phyloP scores from a whole-genome alignment of 2,329 filamentous ascomycete species.

The Ramularia collo-cygni region DNA sequence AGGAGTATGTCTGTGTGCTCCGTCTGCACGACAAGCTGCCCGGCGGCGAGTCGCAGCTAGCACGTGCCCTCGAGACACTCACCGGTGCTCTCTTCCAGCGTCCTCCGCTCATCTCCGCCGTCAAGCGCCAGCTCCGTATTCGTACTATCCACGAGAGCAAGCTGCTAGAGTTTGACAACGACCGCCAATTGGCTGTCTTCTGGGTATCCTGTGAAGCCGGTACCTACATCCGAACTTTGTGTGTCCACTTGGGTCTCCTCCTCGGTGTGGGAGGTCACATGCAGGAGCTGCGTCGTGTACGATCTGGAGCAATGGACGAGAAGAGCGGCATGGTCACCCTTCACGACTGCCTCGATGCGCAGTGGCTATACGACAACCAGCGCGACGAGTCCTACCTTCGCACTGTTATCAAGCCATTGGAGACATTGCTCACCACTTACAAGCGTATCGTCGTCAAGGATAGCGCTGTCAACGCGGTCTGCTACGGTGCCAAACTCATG shows the following conservation, averaged over 20 bases:
- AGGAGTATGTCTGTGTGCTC: constrained; percentile 96
- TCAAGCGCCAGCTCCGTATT: constrained; percentile 97
- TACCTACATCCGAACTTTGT: constrained; percentile 97
- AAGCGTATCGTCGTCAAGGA: constrained; percentile 98
- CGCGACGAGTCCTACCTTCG: constrained; percentile 89
- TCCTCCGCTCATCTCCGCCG: constrained; percentile 92
- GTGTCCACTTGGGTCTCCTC: constrained; percentile 78
- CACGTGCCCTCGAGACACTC: constrained; percentile 87
- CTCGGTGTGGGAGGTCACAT: constrained; percentile 89
- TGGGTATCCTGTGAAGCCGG: constrained; percentile 99
- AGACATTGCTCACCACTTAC: constrained; percentile 85
- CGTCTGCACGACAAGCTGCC: constrained; percentile 92
- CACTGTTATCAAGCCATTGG: constrained; percentile 83
- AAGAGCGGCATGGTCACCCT: constrained; percentile 81
- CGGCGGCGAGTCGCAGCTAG: constrained; percentile 86
- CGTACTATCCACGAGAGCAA: constrained; percentile 97
- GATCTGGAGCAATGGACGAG: constrained; percentile 93
- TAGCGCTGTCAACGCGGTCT: constrained; percentile 91
- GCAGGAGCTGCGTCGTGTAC: constrained; percentile 93
- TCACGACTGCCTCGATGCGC: constrained; percentile 91
- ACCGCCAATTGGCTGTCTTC: constrained; percentile 94
- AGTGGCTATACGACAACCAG: constrained; percentile 94
- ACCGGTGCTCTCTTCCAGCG: constrained; percentile 97
- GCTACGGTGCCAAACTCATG: constrained; percentile 99
- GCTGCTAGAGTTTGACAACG: constrained; percentile 93